These are phyloP conservation scores for Prototheca cutis DNA, from an alignment of 163 green algal genomes.

Conservation along the genomic window DNA sequence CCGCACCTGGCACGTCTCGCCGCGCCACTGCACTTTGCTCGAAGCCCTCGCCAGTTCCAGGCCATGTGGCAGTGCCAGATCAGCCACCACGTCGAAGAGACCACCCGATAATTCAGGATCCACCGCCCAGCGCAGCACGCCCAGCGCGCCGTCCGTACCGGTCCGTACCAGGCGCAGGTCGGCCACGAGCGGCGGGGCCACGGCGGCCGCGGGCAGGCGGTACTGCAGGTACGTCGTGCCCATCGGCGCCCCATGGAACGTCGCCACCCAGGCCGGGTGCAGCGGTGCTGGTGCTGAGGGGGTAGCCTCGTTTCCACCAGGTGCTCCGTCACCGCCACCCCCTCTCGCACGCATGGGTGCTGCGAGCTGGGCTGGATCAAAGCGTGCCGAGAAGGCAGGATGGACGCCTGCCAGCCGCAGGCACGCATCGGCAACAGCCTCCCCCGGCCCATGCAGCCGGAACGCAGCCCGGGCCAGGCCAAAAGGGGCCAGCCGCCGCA, in stretches of 20 bases:
- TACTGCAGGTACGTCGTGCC: slow-evolving; percentile 29
- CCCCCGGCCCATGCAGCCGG: slow-evolving; percentile 4
- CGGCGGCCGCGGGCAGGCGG: slow-evolving; percentile 30
- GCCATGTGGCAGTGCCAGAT: slow-evolving; percentile 24
- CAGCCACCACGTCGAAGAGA: slow-evolving; percentile 24
- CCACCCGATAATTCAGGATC: slow-evolving; percentile 10
- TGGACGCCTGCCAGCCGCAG: slow-evolving; percentile 12
- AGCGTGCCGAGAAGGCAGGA: slow-evolving; percentile 4
- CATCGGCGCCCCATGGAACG: slow-evolving; percentile 5
- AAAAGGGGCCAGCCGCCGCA: slow-evolving; percentile 20
- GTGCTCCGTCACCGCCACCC: neutral
- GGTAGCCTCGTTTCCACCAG: too few species aligned
- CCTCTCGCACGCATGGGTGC: slow-evolving; percentile 2
- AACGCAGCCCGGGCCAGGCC: slow-evolving; percentile 18
- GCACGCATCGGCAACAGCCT: slow-evolving; percentile 10
- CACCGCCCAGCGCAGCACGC: slow-evolving; percentile 25
- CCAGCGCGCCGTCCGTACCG: slow-evolving; percentile 8
- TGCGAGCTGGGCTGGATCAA: neutral
- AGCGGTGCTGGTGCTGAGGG: too few species aligned
- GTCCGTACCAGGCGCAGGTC: slow-evolving; percentile 16
- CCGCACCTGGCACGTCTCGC: slow-evolving; percentile 13
- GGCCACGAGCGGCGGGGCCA: slow-evolving; percentile 28
- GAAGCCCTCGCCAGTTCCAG: slow-evolving; percentile 5
- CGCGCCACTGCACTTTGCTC: slow-evolving; percentile 6
- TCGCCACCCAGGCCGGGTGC: slow-evolving; percentile 12